phyloP scores from a whole-genome alignment of 179 eudicot species.

The Spinacia oleracea region DNA sequence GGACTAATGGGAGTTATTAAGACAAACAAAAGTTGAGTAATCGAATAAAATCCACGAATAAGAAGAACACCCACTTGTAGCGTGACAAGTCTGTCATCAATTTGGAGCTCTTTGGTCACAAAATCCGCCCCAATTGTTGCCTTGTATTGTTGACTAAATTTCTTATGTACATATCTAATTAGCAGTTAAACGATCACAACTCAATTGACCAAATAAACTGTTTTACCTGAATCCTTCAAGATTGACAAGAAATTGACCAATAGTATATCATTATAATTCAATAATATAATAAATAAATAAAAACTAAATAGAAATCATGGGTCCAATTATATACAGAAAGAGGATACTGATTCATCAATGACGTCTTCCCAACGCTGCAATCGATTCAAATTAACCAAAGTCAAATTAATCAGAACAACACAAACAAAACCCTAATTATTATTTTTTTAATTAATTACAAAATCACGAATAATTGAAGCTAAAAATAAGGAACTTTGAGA shows the following conservation, averaged over 20 bases:
- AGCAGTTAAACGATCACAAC: slow-evolving; percentile 25
- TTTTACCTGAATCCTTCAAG: not conserved
- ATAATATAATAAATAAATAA: not conserved
- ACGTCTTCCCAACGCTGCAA: slow-evolving; percentile 54
- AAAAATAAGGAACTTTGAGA: not conserved
- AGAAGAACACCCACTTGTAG: slow-evolving; percentile 50
- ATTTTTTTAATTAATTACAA: not conserved
- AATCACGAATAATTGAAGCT: not conserved
- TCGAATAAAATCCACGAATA: not conserved
- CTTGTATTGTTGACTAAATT: slow-evolving; percentile 74
- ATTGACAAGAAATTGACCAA: slow-evolving; percentile 6
- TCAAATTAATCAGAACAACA: not conserved
- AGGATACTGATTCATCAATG: slow-evolving; percentile 60
- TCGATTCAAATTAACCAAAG: not conserved
- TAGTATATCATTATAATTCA: not conserved
- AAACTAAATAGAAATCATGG: not conserved
- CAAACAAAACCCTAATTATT: slow-evolving; percentile 16
- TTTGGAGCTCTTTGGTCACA: slow-evolving; percentile 70
- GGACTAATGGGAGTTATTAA: not conserved
- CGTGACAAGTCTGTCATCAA: slow-evolving; percentile 64
- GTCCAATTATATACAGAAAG: slow-evolving; percentile 10
- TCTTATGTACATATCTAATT: slow-evolving; percentile 66
- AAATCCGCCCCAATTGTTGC: slow-evolving; percentile 79
- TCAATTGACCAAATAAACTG: not conserved
- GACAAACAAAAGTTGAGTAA: not conserved